phyloP scores from a whole-genome alignment of 495 filamentous ascomycete genomes.

The Xylaria longipes region DNA sequence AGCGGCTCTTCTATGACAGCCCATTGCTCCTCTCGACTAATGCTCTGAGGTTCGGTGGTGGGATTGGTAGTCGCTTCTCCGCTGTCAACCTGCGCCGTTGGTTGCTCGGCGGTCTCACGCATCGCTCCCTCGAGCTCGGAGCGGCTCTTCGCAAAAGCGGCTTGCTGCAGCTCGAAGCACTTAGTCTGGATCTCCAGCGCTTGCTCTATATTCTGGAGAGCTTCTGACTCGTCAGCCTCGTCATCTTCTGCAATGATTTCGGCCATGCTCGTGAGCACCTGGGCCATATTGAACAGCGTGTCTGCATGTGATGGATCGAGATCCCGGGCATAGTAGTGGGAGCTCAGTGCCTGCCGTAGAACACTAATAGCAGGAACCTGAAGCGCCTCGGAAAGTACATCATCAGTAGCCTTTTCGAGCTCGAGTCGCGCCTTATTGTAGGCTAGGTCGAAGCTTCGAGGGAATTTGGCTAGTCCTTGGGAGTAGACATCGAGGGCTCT shows the following conservation, averaged over 20 bases:
- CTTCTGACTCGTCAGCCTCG: constrained; percentile 39
- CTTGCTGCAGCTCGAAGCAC: constrained; percentile 62
- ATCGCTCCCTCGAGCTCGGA: constrained; percentile 54
- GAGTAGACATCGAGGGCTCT: constrained; percentile 69
- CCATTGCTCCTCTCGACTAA: constrained; percentile 60
- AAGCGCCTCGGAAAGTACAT: constrained; percentile 55
- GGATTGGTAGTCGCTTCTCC: not conserved
- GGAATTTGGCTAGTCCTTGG: constrained; percentile 62
- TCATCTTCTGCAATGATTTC: constrained; percentile 63
- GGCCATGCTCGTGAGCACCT: constrained; percentile 70
- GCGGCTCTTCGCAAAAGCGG: constrained; percentile 52
- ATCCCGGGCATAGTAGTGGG: constrained; percentile 64
- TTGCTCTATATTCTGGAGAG: constrained; percentile 58
- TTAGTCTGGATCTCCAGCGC: constrained; percentile 66
- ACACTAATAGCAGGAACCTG: constrained; percentile 58
- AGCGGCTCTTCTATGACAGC: constrained; percentile 68
- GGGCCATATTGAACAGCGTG: constrained; percentile 69
- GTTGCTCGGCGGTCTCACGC: constrained; percentile 23
- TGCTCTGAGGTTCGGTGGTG: not conserved
- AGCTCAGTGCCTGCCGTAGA: constrained; percentile 62
- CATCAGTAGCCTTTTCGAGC: constrained; percentile 69
- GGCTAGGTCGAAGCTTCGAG: constrained; percentile 68
- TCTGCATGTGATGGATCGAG: constrained; percentile 69
- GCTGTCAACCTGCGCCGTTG: constrained; percentile 12
- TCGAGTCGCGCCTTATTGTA: constrained; percentile 77